phyloP scores from a whole-genome alignment of 345 rosid species.

The Salix viminalis region DNA sequence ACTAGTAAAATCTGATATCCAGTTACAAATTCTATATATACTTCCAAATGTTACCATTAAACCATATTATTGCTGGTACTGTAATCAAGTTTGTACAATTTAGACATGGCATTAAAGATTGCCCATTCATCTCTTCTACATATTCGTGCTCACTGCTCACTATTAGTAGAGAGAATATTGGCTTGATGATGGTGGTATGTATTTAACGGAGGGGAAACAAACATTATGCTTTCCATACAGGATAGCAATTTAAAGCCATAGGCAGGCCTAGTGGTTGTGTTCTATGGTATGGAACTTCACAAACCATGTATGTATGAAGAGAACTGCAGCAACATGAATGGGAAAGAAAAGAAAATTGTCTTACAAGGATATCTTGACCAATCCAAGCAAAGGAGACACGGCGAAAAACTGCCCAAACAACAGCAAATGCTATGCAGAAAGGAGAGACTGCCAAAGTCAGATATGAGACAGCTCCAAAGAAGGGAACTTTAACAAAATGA shows the following conservation, averaged over 20 bases:
- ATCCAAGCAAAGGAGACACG: conserved; percentile 77
- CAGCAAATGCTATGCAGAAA: conserved; percentile 88
- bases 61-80: background rate
- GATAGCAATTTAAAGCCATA: background rate
- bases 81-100: background rate
- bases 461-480: conserved; percentile 81
- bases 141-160: background rate
- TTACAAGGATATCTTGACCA: conserved; percentile 99
- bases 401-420: conserved; percentile 79
- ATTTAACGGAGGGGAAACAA: background rate
- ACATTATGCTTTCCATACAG: background rate
- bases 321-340: background rate
- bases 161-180: background rate
- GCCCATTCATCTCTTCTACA: background rate
- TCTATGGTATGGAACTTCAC: background rate
- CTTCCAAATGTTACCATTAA: background rate
- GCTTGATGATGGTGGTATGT: background rate
- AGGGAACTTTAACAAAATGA: conserved; percentile 69
- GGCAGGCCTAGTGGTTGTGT: background rate
- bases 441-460: conserved; percentile 86
- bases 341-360: conserved; percentile 16
- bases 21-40: background rate
- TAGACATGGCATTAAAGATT: background rate
- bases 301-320: background rate
- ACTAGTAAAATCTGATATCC: background rate